These are phyloP conservation scores for Leucocoprinus leucothites DNA, from an alignment of 768 basidiomycete species.

Conservation along the genomic window DNA sequence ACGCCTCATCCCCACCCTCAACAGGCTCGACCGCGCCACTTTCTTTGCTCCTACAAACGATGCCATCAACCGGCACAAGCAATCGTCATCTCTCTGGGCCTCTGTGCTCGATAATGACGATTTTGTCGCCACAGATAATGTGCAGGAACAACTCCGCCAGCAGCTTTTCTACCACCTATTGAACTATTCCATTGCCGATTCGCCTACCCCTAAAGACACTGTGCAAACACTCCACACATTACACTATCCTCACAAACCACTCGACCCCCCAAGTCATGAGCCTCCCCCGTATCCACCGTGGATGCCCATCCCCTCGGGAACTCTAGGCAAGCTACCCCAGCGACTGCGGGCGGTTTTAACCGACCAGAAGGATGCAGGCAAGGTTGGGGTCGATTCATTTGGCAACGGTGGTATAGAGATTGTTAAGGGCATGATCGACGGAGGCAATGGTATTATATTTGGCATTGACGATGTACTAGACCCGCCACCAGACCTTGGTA, in stretches of 20 bases:
- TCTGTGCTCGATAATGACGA: slow-evolving; percentile 35
- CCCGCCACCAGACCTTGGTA: slow-evolving; percentile 73
- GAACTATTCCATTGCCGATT: slow-evolving; percentile 65
- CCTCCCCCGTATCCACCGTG: slow-evolving; percentile 81
- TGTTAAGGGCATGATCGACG: slow-evolving; percentile 53
- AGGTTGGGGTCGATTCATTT: slow-evolving; percentile 74
- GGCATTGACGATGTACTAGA: slow-evolving; percentile 74
- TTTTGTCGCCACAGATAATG: slow-evolving; percentile 61
- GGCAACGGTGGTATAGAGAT: slow-evolving; percentile 72
- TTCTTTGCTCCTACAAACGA: slow-evolving; percentile 96
- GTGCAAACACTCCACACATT: slow-evolving; percentile 54
- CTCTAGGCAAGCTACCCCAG: slow-evolving; percentile 80
- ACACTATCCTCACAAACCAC: slow-evolving; percentile 60
- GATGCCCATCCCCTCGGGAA: slow-evolving; percentile 81
- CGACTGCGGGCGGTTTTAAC: slow-evolving; percentile 61
- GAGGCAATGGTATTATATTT: slow-evolving; percentile 74
- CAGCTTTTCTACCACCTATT: slow-evolving; percentile 93
- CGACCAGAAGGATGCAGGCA: slow-evolving; percentile 40
- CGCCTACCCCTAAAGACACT: slow-evolving; percentile 33
- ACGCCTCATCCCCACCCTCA: slow-evolving; percentile 88
- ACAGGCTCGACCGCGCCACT: slow-evolving; percentile 77
- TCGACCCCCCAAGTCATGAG: slow-evolving; percentile 59
- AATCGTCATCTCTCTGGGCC: slow-evolving; percentile 34
- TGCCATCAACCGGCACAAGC: slow-evolving; percentile 59
- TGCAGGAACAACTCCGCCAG: slow-evolving; percentile 81